Evolutionary conservation across 2,329 filamentous ascomycete genomes (phyloP).

Genomic region (Kalmusia sp.): DNA sequence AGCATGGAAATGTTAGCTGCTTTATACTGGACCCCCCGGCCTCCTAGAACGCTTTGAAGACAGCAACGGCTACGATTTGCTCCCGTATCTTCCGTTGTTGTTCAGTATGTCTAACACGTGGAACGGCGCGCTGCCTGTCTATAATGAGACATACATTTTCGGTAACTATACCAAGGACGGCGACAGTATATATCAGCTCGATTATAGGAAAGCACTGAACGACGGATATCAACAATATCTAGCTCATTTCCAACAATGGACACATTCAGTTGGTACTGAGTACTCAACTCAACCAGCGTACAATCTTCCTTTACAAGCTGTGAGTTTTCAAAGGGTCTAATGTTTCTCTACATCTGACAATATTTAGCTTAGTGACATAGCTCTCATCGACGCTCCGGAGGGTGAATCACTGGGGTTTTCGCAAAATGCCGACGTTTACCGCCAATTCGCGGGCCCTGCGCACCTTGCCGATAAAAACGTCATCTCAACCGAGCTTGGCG

Average conservation of each 20-base stretch:
- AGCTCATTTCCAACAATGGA: slow-evolving; percentile 31
- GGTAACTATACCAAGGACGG: slow-evolving; percentile 15
- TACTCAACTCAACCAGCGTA: slow-evolving; percentile 43
- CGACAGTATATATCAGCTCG: slow-evolving; percentile 24
- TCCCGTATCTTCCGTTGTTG: slow-evolving; percentile 40
- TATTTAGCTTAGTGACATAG: slow-evolving; percentile 29
- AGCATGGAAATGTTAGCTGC: slow-evolving; percentile 38
- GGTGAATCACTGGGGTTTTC: slow-evolving; percentile 43
- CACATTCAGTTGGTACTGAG: slow-evolving; percentile 26
- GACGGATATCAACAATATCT: slow-evolving; percentile 40
- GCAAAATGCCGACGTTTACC: slow-evolving; percentile 39
- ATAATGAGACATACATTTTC: slow-evolving; percentile 14
- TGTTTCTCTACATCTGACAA: not conserved
- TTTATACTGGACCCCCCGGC: slow-evolving; percentile 31
- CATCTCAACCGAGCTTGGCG: slow-evolving; percentile 45
- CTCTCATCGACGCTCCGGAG: slow-evolving; percentile 41
- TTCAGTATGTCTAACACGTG: slow-evolving; percentile 22
- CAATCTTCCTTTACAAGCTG: slow-evolving; percentile 45
- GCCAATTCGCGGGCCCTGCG: slow-evolving; percentile 42
- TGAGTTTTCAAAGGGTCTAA: slow-evolving; percentile 7
- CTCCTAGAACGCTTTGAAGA: slow-evolving; percentile 29
- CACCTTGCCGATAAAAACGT: slow-evolving; percentile 38
- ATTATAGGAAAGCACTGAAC: slow-evolving; percentile 38
- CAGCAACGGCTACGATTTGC: slow-evolving; percentile 34
- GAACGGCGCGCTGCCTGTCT: slow-evolving; percentile 11